Evolutionary conservation across 1,284 basidiomycete species (phyloP), one percentile per base, ranked within the genome.

Genomic region (Pyrrhoderma lamaoense): DNA sequence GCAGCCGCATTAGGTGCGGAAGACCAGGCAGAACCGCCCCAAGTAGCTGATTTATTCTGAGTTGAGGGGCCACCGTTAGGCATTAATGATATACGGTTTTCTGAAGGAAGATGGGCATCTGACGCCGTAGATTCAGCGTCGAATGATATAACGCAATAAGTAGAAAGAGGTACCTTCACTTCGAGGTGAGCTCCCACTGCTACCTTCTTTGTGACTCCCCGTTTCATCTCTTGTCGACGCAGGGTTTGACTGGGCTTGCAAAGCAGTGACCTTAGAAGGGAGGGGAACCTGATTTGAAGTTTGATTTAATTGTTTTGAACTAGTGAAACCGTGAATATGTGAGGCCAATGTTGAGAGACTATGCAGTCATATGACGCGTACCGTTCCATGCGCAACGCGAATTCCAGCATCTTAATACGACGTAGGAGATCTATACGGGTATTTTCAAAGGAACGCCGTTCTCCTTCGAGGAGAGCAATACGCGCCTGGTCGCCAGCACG

Each of bases 391-490:
- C 93, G 82, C 50, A 95, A 73, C 37, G 92, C 92, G 67, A 92
- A 97, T 70, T 99, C 96, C 49, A 99, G 82, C 95, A 99, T 97
- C 79, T 96, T 97, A 61, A 98, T 96, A 52, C 95, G 83, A 52
- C 94, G 80, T 78, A 95, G 85, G 42, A 98, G 77, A 68, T 98
- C 95, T 49, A 95, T 82, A 69, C 97, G 93, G 58, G 96, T 83
- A 67, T 98, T 97, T 69, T 99, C 95, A 60, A 94, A 94, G 2
- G 93, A 95, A 54, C 94, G 77, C 51, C 93, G 83, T 68, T 98
- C 94, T 46, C 95, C 95, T 67, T 99, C 95, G 50, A 99, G 80
- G 48, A 98, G 76, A n/a, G 95, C 95, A 60, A 99, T 97, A 47
- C 95, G 83, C 51, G 94, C 93, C 88, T 93, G 62, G 13, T 18